Base-by-base conservation (phyloP, 2,329 filamentous ascomycete species). In the Parascedosporium putredinis region DNA sequence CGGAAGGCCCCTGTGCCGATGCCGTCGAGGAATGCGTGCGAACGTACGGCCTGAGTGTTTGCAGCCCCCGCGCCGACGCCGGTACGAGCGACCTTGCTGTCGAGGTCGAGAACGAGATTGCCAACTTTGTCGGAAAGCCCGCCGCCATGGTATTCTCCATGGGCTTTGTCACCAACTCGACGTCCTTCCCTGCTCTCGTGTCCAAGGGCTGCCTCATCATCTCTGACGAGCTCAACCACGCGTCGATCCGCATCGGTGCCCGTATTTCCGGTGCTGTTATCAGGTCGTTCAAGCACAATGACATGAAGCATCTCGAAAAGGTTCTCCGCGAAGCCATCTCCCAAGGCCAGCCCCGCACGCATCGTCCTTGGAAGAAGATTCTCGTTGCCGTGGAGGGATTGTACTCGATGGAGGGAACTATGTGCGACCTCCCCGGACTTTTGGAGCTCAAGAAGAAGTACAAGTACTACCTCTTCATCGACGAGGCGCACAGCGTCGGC, bases 291-390 rank as follows among this genome's bases (percentile, higher is more conserved):
- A 94, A 89, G 74, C 93, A 98, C 75, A 98, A 98, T 65, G 87
- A 97, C 66, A 94, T 96, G 84, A 71, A 68, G 24, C 84, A 94
- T 58, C 75, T 98, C 16, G 93, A 98, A 69, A 79, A 79, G 52
- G 82, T 86, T 58, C 79, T 98, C 5, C 85, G 93, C 38, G 90
- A 97, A 63, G 86, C 83, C 56, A 97, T 98, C 62, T 90, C 91
- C 12, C 91, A 97, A 68, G 93, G 93, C 42, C 93, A 98, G 64
- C 93, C 93, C 49, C 86, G 93, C 56, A 98, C 91, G n/a, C 93
- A 98, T 67, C 86, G 93, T 25, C 93, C 93, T 1, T 98, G 93
- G 93, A 96, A 95, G 76, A 98, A 97, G 80, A 97, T 98, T 53
- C 67, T 98, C 47, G 87, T 98, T 42, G 90, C 91, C 33, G 88